Evolutionary conservation across 768 basidiomycete genomes (phyloP).

Genomic region (Coprinopsis sp.): DNA sequence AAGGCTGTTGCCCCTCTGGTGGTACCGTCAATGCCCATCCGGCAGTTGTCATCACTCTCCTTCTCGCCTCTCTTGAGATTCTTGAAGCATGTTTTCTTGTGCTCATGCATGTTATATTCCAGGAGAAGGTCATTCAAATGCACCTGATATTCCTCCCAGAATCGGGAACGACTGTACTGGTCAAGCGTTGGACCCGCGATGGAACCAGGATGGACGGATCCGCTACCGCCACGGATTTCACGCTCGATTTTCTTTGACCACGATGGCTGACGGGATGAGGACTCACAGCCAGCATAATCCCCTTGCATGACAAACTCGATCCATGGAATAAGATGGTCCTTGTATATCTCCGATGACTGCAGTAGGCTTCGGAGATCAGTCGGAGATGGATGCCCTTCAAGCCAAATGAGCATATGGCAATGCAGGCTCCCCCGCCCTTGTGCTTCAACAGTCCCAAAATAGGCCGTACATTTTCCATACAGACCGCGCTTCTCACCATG

Average conservation of each 20-base stretch:
- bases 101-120: neutral
- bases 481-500: conserved; percentile 5
- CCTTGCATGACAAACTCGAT: conserved; percentile 9
- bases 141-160: neutral
- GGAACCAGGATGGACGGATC: neutral
- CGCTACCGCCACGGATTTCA: neutral
- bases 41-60: neutral
- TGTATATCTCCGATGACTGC: conserved; percentile 2
- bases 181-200: neutral
- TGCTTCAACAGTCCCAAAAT: conserved; percentile 14
- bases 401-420: conserved; percentile 14
- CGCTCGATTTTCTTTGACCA: neutral
- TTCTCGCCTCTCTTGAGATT: neutral
- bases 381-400: conserved; percentile 10
- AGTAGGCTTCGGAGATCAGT: conserved; percentile 1
- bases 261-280: neutral
- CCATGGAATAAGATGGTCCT: conserved; percentile 2
- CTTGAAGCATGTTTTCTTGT: neutral
- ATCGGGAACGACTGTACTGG: too few relatives aligned
- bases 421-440: conserved; percentile 7
- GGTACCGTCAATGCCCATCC: neutral
- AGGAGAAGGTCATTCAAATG: neutral
- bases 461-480: conserved; percentile 8
- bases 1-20: neutral
- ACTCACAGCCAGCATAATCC: neutral